Evolutionary conservation across 495 filamentous ascomycete species (phyloP).

Genomic region (Xylaria flabelliformis): DNA sequence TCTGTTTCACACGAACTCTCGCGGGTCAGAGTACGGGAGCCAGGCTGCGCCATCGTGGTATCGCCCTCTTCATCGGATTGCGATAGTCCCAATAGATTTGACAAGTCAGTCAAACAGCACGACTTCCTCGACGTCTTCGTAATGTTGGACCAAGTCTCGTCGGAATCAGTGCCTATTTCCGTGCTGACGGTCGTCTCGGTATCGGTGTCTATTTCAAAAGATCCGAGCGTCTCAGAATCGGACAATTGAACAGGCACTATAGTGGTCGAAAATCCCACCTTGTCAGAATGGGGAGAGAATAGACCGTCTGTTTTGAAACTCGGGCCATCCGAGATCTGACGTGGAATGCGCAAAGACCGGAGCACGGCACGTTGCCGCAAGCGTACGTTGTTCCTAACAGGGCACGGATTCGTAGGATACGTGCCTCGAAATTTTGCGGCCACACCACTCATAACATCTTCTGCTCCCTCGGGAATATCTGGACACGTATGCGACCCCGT

Average conservation of each 20-base stretch:
- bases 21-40: constrained; percentile 32
- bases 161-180: constrained; percentile 29
- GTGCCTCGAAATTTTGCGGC: constrained; percentile 56
- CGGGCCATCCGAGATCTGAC: constrained; percentile 42
- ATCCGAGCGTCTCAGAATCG: constrained; percentile 29
- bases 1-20: constrained; percentile 42
- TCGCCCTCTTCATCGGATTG: constrained; percentile 33
- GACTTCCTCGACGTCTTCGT: constrained; percentile 18
- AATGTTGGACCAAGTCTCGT: constrained; percentile 16
- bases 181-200: constrained; percentile 29
- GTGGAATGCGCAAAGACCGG: constrained; percentile 48
- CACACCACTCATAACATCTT: constrained; percentile 54
- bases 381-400: constrained; percentile 38
- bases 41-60: constrained; percentile 35
- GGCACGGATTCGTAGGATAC: constrained; percentile 31
- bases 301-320: constrained; percentile 25
- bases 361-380: constrained; percentile 35
- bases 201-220: constrained; percentile 46
- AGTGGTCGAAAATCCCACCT: not conserved
- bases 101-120: constrained; percentile 42
- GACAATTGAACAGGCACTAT: constrained; percentile 34
- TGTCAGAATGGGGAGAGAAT: constrained; percentile 31
- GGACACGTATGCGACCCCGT: constrained; percentile 41
- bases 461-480: constrained; percentile 24
- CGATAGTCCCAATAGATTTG: constrained; percentile 42